Percentiles rank a stretch among this genome's conserved stretches.
phyloP scores from a whole-genome alignment of 306 rosid genomes.

The Rosa multiflora region DNA sequence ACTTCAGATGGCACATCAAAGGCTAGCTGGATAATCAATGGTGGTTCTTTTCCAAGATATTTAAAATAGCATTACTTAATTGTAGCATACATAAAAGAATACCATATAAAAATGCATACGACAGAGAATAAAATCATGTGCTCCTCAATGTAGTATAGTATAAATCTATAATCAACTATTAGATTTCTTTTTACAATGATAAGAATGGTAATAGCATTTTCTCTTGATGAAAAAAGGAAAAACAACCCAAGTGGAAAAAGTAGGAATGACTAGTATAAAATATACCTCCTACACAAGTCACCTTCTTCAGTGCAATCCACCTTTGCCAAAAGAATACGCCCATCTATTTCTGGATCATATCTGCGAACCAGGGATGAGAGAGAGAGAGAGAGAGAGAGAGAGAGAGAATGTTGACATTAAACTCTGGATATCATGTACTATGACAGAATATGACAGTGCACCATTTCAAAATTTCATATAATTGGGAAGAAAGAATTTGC shows the following conservation, averaged over 20 bases:
- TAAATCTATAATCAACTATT: neutral
- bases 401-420: slow-evolving; percentile 6
- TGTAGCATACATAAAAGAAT: neutral
- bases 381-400: slow-evolving; percentile 22
- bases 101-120: neutral
- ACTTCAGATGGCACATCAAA: neutral
- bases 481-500: slow-evolving; percentile 27
- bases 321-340: slow-evolving; percentile 76
- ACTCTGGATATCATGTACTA: slow-evolving; percentile 11
- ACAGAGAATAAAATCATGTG: neutral
- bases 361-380: slow-evolving; percentile 31
- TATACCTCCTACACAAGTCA: slow-evolving; percentile 87
- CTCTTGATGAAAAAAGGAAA: neutral
- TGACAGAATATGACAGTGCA: neutral
- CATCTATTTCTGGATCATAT: slow-evolving; percentile 91
- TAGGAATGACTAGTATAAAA: slow-evolving; percentile 4
- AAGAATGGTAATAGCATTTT: neutral
- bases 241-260: slow-evolving; percentile 22
- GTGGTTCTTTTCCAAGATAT: neutral
- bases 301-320: slow-evolving; percentile 83
- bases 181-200: neutral
- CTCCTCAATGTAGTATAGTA: neutral
- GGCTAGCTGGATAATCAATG: neutral
- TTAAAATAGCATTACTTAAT: neutral
- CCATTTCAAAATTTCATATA: slow-evolving; percentile 12